Evolutionary conservation across 169 alveolate species (phyloP).

Genomic region (Prorocentrum cordatum): DNA sequence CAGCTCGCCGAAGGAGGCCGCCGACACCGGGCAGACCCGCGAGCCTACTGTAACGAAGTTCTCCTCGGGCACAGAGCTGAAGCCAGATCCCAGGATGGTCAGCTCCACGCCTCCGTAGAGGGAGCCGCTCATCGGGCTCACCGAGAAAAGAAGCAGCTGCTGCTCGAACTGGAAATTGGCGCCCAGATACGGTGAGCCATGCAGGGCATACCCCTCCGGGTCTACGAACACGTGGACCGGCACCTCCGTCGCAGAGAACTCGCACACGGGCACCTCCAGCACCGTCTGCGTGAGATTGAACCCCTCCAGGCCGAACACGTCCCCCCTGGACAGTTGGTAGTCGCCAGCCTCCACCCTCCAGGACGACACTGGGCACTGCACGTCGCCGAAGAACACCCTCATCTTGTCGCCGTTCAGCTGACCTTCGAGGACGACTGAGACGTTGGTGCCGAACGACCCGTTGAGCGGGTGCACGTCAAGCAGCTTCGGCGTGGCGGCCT

Average conservation of each 20-base stretch:
- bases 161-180: conserved; percentile 23
- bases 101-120: no score
- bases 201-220: background rate
- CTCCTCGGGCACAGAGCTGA: no score
- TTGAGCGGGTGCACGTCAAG: background rate
- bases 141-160: no score
- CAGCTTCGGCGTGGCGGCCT: conserved; percentile 1
- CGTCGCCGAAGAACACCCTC: conserved; percentile 8
- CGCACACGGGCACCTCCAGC: background rate
- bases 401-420: background rate
- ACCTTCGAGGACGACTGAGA: background rate
- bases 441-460: conserved; percentile 2
- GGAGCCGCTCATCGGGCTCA: no score
- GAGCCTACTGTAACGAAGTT: no score
- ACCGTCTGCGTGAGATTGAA: background rate
- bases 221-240: conserved; percentile 34
- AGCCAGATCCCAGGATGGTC: no score
- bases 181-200: conserved; percentile 18
- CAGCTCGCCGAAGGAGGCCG: no score
- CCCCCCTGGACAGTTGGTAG: background rate
- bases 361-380: conserved; percentile 4
- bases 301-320: conserved; percentile 17
- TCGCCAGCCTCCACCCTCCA: background rate
- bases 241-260: background rate
- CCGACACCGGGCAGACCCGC: no score